These are phyloP conservation scores for Chondrostereum purpureum DNA, from an alignment of 1,284 basidiomycete species.

Conservation along the genomic window DNA sequence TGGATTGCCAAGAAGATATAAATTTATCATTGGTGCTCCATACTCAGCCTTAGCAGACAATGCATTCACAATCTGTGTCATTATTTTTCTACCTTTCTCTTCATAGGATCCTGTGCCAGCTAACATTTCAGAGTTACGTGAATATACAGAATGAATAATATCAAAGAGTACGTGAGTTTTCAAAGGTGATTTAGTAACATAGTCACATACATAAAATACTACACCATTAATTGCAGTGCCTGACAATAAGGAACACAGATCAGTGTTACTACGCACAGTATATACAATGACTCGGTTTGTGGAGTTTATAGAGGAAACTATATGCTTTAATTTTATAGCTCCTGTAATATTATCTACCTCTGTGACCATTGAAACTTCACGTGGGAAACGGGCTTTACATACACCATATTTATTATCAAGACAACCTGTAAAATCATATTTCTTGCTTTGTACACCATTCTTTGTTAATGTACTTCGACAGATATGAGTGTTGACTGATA, in stretches of 20 bases:
- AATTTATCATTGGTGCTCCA: too few species aligned
- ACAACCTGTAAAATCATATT: background rate
- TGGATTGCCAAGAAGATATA: too few species aligned
- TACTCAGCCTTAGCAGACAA: too few species aligned
- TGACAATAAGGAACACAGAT: conserved; percentile 22
- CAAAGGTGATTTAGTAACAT: background rate
- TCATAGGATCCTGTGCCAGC: background rate
- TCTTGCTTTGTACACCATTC: background rate
- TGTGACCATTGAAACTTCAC: background rate
- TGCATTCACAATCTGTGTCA: background rate
- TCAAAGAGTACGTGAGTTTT: background rate
- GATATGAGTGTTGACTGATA: background rate
- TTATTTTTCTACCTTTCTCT: background rate
- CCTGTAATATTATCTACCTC: background rate
- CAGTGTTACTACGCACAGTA: conserved; percentile 20
- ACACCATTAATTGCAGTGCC: too few species aligned
- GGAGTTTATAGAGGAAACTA: conserved; percentile 20
- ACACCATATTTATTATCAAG: background rate
- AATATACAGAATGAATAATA: background rate
- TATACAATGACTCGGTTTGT: conserved; percentile 15
- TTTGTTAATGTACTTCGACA: background rate
- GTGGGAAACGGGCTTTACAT: background rate
- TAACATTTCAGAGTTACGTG: background rate
- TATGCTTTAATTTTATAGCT: background rate
- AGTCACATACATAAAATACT: background rate